Base-by-base conservation (phyloP, 2,329 filamentous ascomycete genomes). In the Apiospora kogelbergensis region DNA sequence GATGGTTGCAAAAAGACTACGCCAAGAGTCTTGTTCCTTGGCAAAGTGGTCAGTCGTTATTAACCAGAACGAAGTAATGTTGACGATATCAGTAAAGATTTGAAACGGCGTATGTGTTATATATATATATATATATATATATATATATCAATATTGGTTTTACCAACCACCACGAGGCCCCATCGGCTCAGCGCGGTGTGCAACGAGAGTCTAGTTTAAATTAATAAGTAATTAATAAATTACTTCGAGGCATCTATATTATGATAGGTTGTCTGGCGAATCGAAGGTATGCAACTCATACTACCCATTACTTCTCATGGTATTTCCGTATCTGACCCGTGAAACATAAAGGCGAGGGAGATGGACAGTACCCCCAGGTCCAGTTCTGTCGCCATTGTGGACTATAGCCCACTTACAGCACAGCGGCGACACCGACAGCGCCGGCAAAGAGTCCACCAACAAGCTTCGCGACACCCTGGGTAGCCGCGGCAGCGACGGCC, bases 401-500 rank as follows among this genome's bases (percentile, higher is more conserved):
- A 57, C 26, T 33, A 6, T 33, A 7, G 15, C 17, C 26, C 26
- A 57, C 6, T 57, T 64, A 64, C 60, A 64, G 40, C 37, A 33
- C 60, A 20, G 60, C 60, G 22, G 41, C 40, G 10, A 64, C 37
- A 26, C 60, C 60, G 33, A 64, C n/a, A 41, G 40, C 40, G 13
- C 60, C 60, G 15, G 60, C 60, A 11, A 64, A 6, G 24, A 64
- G n/a, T 15, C 60, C 33, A 3, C 60, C 60, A 3, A 42, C 60
- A 64, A 64, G 33, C 60, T 42, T 64, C n/a, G 60, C 40, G 40
- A 42, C 60, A 11, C 60, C 60, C 33, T 42, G 33, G 60, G 60
- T 42, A 42, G 60, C 22, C 20, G 40, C 60, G 33, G 33, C 60
- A 9, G 60, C 60, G 10, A 40, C 60, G 20, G 33, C 22, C 60